Conservation (phyloP, 495 filamentous ascomycete species). For the Lophiostoma macrostomum region DNA sequence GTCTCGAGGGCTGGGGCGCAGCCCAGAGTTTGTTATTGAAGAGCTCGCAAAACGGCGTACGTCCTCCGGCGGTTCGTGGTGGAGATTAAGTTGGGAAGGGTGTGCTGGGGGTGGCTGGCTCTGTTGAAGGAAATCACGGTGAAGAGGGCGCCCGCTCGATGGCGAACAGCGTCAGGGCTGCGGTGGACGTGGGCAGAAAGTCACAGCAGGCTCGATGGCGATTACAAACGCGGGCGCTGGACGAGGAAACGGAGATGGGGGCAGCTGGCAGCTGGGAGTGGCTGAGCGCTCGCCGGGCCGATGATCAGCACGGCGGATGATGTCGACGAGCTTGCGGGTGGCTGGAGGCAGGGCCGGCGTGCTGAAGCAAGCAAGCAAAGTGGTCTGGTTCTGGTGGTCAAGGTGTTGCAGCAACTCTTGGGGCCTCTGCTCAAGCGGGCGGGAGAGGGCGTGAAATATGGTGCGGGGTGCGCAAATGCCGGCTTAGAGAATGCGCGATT, state of each 20-base stretch:
- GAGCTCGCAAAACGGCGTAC: constrained; percentile 29
- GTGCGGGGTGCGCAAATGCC: no score
- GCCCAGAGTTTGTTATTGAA: constrained; percentile 29
- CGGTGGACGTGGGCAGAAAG: neutral
- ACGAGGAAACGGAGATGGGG: neutral
- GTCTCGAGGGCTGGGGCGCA: constrained; percentile 33
- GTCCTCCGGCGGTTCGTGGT: constrained; percentile 8
- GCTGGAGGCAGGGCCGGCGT: no score
- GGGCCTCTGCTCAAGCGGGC: no score
- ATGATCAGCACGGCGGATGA: neutral
- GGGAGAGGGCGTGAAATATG: neutral
- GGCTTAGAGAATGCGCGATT: constrained; percentile 1
- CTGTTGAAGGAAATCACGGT: constrained; percentile 25
- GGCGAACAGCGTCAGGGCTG: neutral
- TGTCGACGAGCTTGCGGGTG: no score
- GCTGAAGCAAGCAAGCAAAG: neutral
- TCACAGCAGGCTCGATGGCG: constrained; percentile 12
- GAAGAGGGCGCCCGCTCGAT: constrained; percentile 7
- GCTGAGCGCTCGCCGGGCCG: neutral
- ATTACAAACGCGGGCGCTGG: constrained; percentile 12
- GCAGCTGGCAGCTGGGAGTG: neutral
- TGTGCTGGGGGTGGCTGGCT: constrained; percentile 10
- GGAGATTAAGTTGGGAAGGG: constrained; percentile 27
- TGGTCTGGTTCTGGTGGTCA: neutral
- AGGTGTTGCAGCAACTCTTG: no score